phyloP scores from a whole-genome alignment of 2,329 filamentous ascomycete genomes.

The Fusarium sp. region DNA sequence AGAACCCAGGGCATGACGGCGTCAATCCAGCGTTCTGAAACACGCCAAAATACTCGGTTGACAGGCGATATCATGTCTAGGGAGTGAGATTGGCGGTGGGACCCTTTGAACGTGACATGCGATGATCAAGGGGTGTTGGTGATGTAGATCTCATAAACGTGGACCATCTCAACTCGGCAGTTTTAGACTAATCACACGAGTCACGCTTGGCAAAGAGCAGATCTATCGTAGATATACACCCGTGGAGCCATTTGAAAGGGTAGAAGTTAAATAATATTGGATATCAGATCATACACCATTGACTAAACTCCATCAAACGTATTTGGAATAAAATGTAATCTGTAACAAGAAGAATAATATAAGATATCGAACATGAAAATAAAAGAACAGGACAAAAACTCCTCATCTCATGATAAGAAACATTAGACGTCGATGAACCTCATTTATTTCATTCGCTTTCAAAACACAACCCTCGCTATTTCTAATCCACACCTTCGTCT shows the following conservation, averaged over 20 bases:
- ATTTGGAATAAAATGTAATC: constrained; percentile 12
- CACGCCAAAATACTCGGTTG: not conserved
- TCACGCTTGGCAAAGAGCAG: constrained; percentile 10
- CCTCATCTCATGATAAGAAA: constrained; percentile 39
- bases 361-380: constrained; percentile 10
- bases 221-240: constrained; percentile 6
- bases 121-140: constrained; percentile 23
- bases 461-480: constrained; percentile 6
- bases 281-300: constrained; percentile 22
- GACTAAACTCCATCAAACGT: constrained; percentile 2
- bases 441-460: constrained; percentile 31
- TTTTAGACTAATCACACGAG: constrained; percentile 19
- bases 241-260: not conserved
- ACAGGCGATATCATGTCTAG: not conserved
- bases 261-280: constrained; percentile 8
- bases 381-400: constrained; percentile 31
- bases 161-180: constrained; percentile 26
- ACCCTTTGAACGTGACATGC: not conserved
- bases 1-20: constrained; percentile 47
- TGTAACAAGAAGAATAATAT: constrained; percentile 19
- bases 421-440: constrained; percentile 16
- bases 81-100: constrained; percentile 24
- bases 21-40: constrained; percentile 49
- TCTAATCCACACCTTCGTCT: constrained; percentile 53
- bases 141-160: constrained; percentile 24